Conservation (phyloP, 1,139 yeast species). For the Suhomyces ambrosiae region DNA sequence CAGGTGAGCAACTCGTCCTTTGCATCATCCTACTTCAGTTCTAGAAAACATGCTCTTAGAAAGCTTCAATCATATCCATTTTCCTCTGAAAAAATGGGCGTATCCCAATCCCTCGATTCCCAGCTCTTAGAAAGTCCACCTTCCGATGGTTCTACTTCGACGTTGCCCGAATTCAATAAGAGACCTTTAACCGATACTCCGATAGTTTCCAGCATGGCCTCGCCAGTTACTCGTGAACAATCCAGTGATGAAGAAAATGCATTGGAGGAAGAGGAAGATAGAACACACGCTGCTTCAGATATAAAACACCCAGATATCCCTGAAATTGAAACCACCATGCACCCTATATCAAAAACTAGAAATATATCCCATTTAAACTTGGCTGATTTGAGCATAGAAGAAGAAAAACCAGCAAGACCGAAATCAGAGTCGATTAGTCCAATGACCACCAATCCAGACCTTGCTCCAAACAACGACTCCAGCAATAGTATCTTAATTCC, state of each 20-base stretch:
- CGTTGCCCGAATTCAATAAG: slow-evolving; percentile 63
- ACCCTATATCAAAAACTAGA: slow-evolving; percentile 27
- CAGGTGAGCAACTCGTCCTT: slow-evolving; percentile 12
- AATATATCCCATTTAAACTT: slow-evolving; percentile 48
- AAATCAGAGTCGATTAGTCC: slow-evolving; percentile 19
- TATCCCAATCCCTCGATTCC: slow-evolving; percentile 34
- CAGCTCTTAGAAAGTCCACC: slow-evolving; percentile 25
- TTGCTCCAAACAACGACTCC: slow-evolving; percentile 5
- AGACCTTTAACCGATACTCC: slow-evolving; percentile 77
- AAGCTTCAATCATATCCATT: slow-evolving; percentile 21
- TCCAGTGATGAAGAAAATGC: slow-evolving; percentile 28
- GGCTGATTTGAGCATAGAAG: slow-evolving; percentile 29
- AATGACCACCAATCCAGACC: slow-evolving; percentile 12
- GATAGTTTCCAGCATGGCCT: slow-evolving; percentile 53
- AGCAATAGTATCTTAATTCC: slow-evolving; percentile 10
- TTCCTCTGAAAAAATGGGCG: slow-evolving; percentile 17
- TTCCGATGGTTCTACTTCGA: slow-evolving; percentile 23
- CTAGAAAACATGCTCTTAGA: slow-evolving; percentile 15
- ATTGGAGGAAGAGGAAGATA: slow-evolving; percentile 1
- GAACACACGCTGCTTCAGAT: too few species aligned
- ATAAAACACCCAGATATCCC: too few species aligned
- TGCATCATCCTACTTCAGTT: slow-evolving; percentile 6
- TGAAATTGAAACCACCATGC: slow-evolving; percentile 10
- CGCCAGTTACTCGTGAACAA: slow-evolving; percentile 48
- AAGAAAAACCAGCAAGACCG: slow-evolving; percentile 2